Evolutionary conservation across 306 rosid species (phyloP).

Genomic region (Rubus idaeus): DNA sequence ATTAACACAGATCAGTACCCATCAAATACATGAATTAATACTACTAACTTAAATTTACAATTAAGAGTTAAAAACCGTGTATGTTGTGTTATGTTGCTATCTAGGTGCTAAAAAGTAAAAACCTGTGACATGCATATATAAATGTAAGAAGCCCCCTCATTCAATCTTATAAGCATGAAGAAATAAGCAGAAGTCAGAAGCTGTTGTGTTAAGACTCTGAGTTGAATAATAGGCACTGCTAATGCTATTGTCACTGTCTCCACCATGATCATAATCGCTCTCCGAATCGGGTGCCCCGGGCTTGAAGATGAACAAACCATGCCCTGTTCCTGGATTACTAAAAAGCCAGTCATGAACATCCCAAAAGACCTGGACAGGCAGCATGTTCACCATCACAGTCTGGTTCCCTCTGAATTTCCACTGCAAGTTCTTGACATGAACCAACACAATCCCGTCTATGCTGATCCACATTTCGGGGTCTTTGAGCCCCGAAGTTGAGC

Average conservation of each 20-base stretch:
- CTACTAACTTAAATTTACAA: constrained; percentile 1
- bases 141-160: constrained; percentile 22
- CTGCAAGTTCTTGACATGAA: constrained; percentile 80
- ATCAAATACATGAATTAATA: not conserved
- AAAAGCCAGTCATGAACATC: constrained; percentile 91
- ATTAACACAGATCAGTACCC: not conserved
- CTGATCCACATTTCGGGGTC: constrained; percentile 98
- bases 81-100: not conserved
- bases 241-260: constrained; percentile 55
- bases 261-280: constrained; percentile 42
- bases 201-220: constrained; percentile 23
- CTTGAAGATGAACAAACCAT: constrained; percentile 80
- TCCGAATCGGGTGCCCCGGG: constrained; percentile 56
- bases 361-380: constrained; percentile 76
- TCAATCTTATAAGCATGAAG: constrained; percentile 72
- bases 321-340: constrained; percentile 51
- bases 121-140: constrained; percentile 4
- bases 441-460: constrained; percentile 74
- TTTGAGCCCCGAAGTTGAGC: constrained; percentile 47
- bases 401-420: constrained; percentile 95
- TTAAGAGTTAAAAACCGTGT: not conserved
- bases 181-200: constrained; percentile 55
- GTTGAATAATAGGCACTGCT: constrained; percentile 69
- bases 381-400: constrained; percentile 54
- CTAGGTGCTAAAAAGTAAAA: constrained; percentile 5